A percentile compares a stretch with the other conserved stretches of the same genome.
These are phyloP conservation scores for Globisporangium sylvaticum DNA, from an alignment of 352 stramenopile species.

Conservation along the genomic window DNA sequence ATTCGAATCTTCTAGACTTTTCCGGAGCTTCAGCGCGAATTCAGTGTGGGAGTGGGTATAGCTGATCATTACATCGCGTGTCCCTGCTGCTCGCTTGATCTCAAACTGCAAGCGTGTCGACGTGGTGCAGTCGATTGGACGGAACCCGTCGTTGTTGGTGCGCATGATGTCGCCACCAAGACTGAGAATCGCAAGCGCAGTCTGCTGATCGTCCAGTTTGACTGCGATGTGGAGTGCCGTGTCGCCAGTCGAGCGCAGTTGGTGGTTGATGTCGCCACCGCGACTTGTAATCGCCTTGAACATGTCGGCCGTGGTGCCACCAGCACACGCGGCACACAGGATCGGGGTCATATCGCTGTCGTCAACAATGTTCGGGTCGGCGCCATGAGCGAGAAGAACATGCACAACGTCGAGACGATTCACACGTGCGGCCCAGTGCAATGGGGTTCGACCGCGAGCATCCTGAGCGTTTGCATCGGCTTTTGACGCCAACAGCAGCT, in stretches of 20 bases:
- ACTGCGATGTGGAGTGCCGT: conserved; percentile 76
- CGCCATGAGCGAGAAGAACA: conserved; percentile 43
- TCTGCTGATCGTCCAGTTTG: conserved; percentile 75
- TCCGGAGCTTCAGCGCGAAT: conserved; percentile 58
- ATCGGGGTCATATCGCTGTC: conserved; percentile 75
- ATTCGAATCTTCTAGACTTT: conserved; percentile 52
- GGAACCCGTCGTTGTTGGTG: conserved; percentile 58
- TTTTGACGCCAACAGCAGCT: conserved; percentile 52
- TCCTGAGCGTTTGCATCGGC: conserved; percentile 71
- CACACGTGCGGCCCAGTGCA: conserved; percentile 78
- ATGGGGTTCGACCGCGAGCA: conserved; percentile 51
- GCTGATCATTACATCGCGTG: conserved; percentile 73
- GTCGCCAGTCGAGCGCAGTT: conserved; percentile 59
- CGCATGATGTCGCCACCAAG: conserved; percentile 76
- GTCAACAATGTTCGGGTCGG: conserved; percentile 70
- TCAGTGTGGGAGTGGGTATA: conserved; percentile 67
- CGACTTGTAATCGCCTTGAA: conserved; percentile 60
- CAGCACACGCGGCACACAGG: conserved; percentile 69
- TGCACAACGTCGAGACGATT: conserved; percentile 69
- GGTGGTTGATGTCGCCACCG: conserved; percentile 74
- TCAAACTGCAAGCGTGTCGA: conserved; percentile 63
- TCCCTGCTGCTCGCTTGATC: conserved; percentile 63
- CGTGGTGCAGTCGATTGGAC: conserved; percentile 60
- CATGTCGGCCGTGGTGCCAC: conserved; percentile 61
- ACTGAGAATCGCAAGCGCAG: conserved; percentile 62